Conservation (phyloP, 2,329 filamentous ascomycete genomes). For the Calonectria ilicicola region DNA sequence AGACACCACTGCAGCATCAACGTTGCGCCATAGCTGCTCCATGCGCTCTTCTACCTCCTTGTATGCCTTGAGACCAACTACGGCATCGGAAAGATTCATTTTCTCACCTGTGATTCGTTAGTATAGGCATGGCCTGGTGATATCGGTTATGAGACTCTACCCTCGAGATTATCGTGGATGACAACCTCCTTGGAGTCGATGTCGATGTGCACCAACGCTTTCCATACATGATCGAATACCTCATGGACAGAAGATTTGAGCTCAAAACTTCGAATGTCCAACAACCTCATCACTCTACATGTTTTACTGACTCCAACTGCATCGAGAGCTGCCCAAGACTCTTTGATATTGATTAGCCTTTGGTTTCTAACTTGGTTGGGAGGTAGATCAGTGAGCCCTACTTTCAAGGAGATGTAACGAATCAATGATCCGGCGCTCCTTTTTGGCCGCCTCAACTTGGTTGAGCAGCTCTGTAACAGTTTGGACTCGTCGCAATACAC, state of each 20-base stretch:
- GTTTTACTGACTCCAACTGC: conserved; percentile 70
- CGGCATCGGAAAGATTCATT: conserved; percentile 65
- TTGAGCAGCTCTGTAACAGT: conserved; percentile 71
- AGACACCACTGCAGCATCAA: conserved; percentile 71
- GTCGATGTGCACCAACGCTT: conserved; percentile 73
- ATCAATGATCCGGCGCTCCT: conserved; percentile 67
- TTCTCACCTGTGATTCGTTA: conserved; percentile 56
- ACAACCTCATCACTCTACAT: conserved; percentile 72
- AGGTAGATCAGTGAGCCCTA: conserved; percentile 45
- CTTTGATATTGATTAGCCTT: conserved; percentile 49
- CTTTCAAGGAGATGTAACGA: conserved; percentile 68
- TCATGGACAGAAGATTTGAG: conserved; percentile 76
- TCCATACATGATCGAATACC: conserved; percentile 78
- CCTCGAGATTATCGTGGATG: conserved; percentile 64
- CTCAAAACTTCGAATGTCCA: conserved; percentile 74
- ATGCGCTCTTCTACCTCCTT: conserved; percentile 72
- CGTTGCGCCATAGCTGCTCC: conserved; percentile 69
- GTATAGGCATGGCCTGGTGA: background rate
- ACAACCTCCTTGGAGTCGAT: conserved; percentile 64
- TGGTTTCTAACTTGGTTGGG: background rate
- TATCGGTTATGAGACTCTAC: conserved; percentile 50
- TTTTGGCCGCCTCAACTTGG: conserved; percentile 68
- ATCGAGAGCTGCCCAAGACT: conserved; percentile 69
- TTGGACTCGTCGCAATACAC: conserved; percentile 63
- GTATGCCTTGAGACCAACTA: conserved; percentile 68